phyloP scores from a whole-genome alignment of 2,329 filamentous ascomycete genomes.

The Beauveria bassiana region DNA sequence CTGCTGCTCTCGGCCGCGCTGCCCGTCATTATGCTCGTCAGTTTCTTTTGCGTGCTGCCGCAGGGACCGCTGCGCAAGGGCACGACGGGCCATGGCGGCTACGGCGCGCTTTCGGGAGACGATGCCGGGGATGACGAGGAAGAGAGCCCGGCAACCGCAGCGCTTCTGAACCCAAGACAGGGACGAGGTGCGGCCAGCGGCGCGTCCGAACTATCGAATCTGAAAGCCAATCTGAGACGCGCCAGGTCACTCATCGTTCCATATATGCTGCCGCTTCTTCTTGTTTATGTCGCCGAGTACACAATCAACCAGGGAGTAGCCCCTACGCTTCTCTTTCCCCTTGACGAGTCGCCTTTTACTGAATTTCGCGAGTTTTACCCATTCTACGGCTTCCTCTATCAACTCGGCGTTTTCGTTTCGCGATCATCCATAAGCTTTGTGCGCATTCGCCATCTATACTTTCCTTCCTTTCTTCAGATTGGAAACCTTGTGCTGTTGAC shows the following conservation, averaged over 20 bases:
- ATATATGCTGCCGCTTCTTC: constrained; percentile 80
- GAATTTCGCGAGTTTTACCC: constrained; percentile 87
- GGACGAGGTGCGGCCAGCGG: constrained; percentile 26
- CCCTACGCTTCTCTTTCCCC: constrained; percentile 81
- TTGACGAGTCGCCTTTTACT: constrained; percentile 66
- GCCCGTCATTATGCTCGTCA: constrained; percentile 73
- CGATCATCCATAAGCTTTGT: constrained; percentile 85
- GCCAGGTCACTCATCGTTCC: constrained; percentile 64
- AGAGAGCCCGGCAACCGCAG: constrained; percentile 36
- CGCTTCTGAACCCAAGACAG: constrained; percentile 39
- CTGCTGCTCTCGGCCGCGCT: constrained; percentile 72
- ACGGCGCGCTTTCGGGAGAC: constrained; percentile 42
- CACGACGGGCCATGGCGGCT: constrained; percentile 35
- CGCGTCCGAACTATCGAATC: constrained; percentile 22
- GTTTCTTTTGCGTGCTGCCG: constrained; percentile 79
- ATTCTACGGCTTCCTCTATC: constrained; percentile 90
- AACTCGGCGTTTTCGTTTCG: constrained; percentile 90
- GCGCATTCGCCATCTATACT: constrained; percentile 71
- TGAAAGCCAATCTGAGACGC: constrained; percentile 53
- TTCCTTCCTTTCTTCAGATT: constrained; percentile 75
- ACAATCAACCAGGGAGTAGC: constrained; percentile 94
- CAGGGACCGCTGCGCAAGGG: constrained; percentile 50
- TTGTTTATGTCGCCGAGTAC: constrained; percentile 95
- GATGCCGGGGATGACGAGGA: constrained; percentile 31
- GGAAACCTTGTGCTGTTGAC: constrained; percentile 68